Evolutionary conservation across 345 rosid species (phyloP).

Genomic region (Brassica rapa): DNA sequence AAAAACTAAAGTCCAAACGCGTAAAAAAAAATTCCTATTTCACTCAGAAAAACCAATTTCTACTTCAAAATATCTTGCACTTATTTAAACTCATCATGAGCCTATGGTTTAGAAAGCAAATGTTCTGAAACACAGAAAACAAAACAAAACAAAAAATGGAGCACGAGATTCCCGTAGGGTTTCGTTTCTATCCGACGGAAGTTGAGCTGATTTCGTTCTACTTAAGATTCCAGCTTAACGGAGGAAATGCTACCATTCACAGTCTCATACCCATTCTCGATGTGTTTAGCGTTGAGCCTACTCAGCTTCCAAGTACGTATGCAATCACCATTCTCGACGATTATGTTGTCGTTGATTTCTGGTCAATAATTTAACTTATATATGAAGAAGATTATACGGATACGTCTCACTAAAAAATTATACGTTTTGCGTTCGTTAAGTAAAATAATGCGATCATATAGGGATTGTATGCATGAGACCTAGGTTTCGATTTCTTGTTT

Average conservation of each 20-base stretch:
- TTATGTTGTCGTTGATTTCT: not conserved
- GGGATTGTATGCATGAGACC: constrained; percentile 17
- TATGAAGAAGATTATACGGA: not conserved
- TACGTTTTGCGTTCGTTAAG: not conserved
- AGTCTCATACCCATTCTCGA: constrained; percentile 55
- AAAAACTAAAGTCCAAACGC: constrained; percentile 27
- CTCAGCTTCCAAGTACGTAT: constrained; percentile 37
- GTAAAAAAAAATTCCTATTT: constrained; percentile 14
- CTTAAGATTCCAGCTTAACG: constrained; percentile 38
- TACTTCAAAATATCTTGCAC: not conserved
- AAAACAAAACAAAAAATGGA: constrained; percentile 28
- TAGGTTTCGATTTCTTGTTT: constrained; percentile 1
- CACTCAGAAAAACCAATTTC: constrained; percentile 26
- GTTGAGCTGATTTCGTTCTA: constrained; percentile 55
- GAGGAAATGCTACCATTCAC: constrained; percentile 44
- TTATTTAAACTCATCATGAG: constrained; percentile 24
- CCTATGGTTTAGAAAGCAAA: not conserved
- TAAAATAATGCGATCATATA: not conserved
- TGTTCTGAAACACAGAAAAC: not conserved
- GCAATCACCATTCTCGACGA: constrained; percentile 3
- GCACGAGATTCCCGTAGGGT: constrained; percentile 52
- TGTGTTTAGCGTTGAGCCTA: constrained; percentile 32
- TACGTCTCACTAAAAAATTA: constrained; percentile 11
- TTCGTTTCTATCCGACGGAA: constrained; percentile 66
- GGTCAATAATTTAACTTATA: not conserved